Conservation (phyloP, 225 moss, liverwort and hornwort genomes). For the Polytrichum formosum region DNA sequence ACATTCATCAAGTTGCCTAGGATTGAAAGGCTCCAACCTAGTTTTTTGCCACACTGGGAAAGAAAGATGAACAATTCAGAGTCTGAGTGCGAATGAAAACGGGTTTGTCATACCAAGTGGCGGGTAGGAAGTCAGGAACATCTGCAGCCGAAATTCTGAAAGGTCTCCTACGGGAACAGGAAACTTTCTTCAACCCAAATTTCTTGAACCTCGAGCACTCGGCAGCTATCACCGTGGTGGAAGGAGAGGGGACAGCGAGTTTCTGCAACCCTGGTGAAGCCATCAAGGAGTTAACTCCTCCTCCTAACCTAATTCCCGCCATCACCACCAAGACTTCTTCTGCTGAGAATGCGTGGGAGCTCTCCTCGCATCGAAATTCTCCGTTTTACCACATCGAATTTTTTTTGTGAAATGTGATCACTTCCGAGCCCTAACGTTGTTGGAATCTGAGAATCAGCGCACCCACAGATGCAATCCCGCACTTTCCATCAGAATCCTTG, state of each 20-base stretch:
- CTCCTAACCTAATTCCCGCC: no score
- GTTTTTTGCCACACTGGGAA: not conserved
- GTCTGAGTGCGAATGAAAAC: not conserved
- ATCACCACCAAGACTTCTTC: no score
- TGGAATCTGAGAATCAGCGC: no score
- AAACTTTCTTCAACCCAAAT: constrained; percentile 4
- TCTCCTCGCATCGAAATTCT: no score
- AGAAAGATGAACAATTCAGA: not conserved
- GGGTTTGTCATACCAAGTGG: constrained; percentile 37
- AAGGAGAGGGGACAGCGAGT: not conserved
- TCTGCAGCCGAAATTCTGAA: constrained; percentile 29
- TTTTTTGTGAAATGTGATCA: no score
- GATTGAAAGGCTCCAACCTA: not conserved
- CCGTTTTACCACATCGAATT: no score
- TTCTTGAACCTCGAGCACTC: constrained; percentile 6
- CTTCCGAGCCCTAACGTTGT: no score
- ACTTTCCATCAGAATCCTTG: no score
- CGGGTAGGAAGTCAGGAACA: constrained; percentile 60
- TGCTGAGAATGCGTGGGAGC: no score
- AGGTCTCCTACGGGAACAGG: constrained; percentile 10
- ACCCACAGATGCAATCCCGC: no score
- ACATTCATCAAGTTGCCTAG: not conserved
- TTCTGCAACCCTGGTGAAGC: constrained; percentile 9
- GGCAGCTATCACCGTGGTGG: not conserved
- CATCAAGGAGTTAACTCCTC: no score